Percentiles rank a stretch among this genome's conserved stretches.
These are phyloP conservation scores for Penicillium sp. DNA, from an alignment of 2,329 filamentous ascomycete species.

Conservation along the genomic window DNA sequence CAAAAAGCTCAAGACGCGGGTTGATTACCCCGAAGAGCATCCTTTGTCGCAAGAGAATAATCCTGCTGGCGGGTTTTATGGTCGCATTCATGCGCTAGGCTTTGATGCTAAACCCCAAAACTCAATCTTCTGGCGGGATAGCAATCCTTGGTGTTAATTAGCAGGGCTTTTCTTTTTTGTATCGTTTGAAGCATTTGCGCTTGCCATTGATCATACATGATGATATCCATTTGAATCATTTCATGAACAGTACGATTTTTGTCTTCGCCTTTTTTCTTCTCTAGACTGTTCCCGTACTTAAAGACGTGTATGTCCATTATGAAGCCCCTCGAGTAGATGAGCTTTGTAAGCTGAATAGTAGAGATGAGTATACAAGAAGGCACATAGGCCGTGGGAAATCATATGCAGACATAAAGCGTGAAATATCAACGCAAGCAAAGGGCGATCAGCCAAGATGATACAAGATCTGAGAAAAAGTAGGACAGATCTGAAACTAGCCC, in stretches of 20 bases:
- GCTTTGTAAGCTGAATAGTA: not conserved
- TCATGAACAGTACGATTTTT: not conserved
- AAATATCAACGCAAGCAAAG: not conserved
- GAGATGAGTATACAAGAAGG: constrained; percentile 2
- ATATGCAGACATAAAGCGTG: constrained; percentile 3
- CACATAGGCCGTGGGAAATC: not conserved
- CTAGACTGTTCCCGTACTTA: not conserved
- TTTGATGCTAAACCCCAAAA: constrained; percentile 10
- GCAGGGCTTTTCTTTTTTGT: not conserved
- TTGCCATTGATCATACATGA: not conserved
- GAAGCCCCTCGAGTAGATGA: not conserved
- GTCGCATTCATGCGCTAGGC: constrained; percentile 19
- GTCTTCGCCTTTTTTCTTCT: not conserved
- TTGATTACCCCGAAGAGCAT: constrained; percentile 15
- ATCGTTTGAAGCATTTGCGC: not conserved
- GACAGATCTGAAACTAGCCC: not conserved
- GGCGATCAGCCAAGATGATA: not conserved
- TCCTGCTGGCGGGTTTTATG: constrained; percentile 19
- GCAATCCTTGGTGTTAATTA: constrained; percentile 13
- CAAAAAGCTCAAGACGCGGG: constrained; percentile 18
- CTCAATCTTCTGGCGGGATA: constrained; percentile 14
- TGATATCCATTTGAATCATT: constrained; percentile 5
- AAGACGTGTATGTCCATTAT: not conserved
- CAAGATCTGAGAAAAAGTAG: not conserved
- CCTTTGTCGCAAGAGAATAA: constrained; percentile 14